Evolutionary conservation across 2,329 filamentous ascomycete genomes (phyloP), one percentile per base, ranked within the genome.

Genomic region (Ophiostoma sp.): DNA sequence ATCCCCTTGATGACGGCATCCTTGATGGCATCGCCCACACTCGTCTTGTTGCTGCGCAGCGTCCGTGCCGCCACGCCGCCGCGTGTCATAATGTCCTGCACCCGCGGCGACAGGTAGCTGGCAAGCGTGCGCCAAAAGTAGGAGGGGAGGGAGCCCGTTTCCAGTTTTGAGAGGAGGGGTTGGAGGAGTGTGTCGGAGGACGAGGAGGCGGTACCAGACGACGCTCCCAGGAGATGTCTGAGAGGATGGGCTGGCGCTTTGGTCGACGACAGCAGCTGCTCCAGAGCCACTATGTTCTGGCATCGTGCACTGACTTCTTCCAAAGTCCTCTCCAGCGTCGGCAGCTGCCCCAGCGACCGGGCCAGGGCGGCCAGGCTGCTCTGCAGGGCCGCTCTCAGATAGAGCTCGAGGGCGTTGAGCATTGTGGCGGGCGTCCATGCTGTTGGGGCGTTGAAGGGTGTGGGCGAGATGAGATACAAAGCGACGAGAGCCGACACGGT

Each of bases 41-140:
- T 87, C 69, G 91, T 91, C 77, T 89, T 90, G 79, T 97, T 97
- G 48, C 90, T 89, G 77, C 89, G 89, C 76, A 99, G 84, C 3
- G 93, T 95, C 73, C 96, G 88, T 4, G 93, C 94, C 36, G 93
- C 92, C 0, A 95, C 92, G 0, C 96, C 95, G 1, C 95, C 95
- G 73, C 93, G 89, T 75, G 88, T 90, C 73, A 97, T 82, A 61
- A 98, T 93, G 76, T 98, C 95, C 80, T 94, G 91, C 0, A 97
- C 94, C 28, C 93, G 88, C 0, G 90, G 85, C 3, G 92, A 89
- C 74, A 98, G 85, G 72, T 90, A 91, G 0, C 92, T 90, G 0
- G 96, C 96, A 78, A 98, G 88, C 9, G 92, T 93, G 71, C 96
- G 88, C 94, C 96, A 99, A 83, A 97, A 99, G 81, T 95, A 97